Evolutionary conservation across 2,329 filamentous ascomycete genomes (phyloP), one percentile per base, ranked within the genome.

Genomic region (Fusarium decemcellulare): DNA sequence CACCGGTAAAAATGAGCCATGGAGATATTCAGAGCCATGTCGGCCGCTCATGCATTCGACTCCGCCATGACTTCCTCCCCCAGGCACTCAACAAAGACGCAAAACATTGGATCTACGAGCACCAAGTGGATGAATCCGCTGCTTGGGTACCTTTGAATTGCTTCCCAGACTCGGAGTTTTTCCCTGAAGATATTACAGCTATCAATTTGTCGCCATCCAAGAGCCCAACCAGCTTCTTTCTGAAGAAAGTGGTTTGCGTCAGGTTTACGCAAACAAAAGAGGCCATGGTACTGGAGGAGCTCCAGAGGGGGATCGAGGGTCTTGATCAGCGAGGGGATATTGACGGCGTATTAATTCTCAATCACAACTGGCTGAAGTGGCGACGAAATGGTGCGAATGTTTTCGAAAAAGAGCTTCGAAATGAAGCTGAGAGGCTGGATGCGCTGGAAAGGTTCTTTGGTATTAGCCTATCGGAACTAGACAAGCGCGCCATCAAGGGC

Each of bases 121-220:
- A 32, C 11, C 46, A 36, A 10, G n/a, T 11, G 14, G 72, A 59
- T 29, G 53, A 77, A 9, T 63, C 75, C 1, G 75, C 74, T 10
- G 76, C 77, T 0, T 89, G 85, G 81, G 71, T 75, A 14, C 80
- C 83, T 11, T 80, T 78, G 37, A 88, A 88, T 72, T 83, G 81
- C 60, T 88, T 88, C 68, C 80, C 79, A 8, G 83, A 87, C 59
- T 80, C 74, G 9, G 85, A 86, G 71, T 83, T 84, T 68, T 76
- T 84, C 53, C 75, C 77, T 4, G 76, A 74, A 39, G 85, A 87
- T 72, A 86, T 82, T 50, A 77, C 79, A 59, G 76, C 84, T 60
- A 84, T 85, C 78, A 86, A 83, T 68, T 78, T 79, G 61, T 76
- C 56, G 11, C 77, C 77, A 40, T 78, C 76, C 74, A 79, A 74